These are phyloP conservation scores for Mediolabrus comicus DNA, from an alignment of 108 stramenopile species.

Conservation along the genomic window DNA sequence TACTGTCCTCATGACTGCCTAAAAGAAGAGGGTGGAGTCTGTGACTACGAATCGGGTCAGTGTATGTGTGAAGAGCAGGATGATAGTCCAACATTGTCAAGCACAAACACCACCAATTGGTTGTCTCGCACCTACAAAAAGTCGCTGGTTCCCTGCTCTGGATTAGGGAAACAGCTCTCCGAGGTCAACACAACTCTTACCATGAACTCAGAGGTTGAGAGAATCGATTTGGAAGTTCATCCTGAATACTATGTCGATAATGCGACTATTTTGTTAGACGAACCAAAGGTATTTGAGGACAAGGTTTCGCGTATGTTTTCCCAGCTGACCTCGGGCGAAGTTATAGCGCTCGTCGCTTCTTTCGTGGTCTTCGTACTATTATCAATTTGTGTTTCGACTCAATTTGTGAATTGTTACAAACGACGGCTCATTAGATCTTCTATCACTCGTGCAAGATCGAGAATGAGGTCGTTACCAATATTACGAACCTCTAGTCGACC, in stretches of 20 bases:
- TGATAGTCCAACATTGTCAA: neutral
- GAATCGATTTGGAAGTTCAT: constrained; percentile 32
- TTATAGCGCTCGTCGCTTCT: constrained; percentile 46
- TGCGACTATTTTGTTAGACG: constrained; percentile 34
- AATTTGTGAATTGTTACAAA: constrained; percentile 31
- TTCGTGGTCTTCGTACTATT: constrained; percentile 37
- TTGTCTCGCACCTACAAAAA: constrained; percentile 21
- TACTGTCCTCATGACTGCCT: constrained; percentile 80
- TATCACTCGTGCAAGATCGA: constrained; percentile 23
- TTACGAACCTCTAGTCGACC: constrained; percentile 23
- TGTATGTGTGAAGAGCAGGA: constrained; percentile 64
- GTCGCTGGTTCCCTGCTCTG: constrained; percentile 39
- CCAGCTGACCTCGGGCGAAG: constrained; percentile 44
- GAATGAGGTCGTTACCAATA: constrained; percentile 27
- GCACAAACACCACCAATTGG: constrained; percentile 13
- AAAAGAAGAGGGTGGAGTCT: constrained; percentile 56
- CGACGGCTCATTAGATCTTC: constrained; percentile 17
- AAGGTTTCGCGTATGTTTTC: constrained; percentile 48
- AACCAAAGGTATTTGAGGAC: constrained; percentile 43
- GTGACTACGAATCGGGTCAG: constrained; percentile 65
- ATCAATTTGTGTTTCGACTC: constrained; percentile 28
- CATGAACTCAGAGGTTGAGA: constrained; percentile 10
- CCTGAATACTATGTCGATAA: constrained; percentile 48
- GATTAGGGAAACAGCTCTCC: neutral
- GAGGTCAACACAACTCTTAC: constrained; percentile 4